phyloP scores from a whole-genome alignment of 352 stramenopile species.

The Phytophthora ohioensis region DNA sequence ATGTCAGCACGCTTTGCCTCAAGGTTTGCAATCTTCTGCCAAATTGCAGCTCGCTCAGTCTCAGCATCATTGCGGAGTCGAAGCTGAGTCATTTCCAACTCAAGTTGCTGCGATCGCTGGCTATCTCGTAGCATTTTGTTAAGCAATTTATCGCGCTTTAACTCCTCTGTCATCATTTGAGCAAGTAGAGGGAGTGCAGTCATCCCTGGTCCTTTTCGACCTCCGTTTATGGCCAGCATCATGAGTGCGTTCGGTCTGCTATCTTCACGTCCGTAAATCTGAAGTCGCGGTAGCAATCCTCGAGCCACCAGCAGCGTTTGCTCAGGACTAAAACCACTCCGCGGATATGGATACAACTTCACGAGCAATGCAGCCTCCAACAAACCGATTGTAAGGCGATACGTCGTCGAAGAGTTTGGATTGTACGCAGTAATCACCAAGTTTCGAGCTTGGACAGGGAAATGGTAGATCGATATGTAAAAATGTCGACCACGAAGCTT shows the following conservation, averaged over 20 bases:
- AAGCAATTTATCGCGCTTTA: conserved; percentile 30
- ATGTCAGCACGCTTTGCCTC: conserved; percentile 39
- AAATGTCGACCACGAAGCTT: conserved; percentile 52
- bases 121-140: conserved; percentile 53
- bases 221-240: conserved; percentile 45
- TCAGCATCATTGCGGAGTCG: conserved; percentile 24
- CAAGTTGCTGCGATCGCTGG: conserved; percentile 35
- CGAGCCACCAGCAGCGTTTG: conserved; percentile 56
- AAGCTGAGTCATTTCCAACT: conserved; percentile 35
- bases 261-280: conserved; percentile 37
- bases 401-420: conserved; percentile 47
- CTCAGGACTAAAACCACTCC: conserved; percentile 52
- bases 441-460: conserved; percentile 62
- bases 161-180: conserved; percentile 27
- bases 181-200: conserved; percentile 31
- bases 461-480: conserved; percentile 72
- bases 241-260: conserved; percentile 32
- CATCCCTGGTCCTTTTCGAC: conserved; percentile 29
- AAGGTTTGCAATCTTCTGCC: conserved; percentile 22
- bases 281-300: conserved; percentile 46
- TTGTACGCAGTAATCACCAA: conserved; percentile 65
- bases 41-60: conserved; percentile 18
- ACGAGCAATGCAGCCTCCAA: conserved; percentile 52
- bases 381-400: conserved; percentile 51
- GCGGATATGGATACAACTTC: conserved; percentile 46